Conservation (phyloP, 148 eudicot genomes). For the Salicornia ramosissima region DNA sequence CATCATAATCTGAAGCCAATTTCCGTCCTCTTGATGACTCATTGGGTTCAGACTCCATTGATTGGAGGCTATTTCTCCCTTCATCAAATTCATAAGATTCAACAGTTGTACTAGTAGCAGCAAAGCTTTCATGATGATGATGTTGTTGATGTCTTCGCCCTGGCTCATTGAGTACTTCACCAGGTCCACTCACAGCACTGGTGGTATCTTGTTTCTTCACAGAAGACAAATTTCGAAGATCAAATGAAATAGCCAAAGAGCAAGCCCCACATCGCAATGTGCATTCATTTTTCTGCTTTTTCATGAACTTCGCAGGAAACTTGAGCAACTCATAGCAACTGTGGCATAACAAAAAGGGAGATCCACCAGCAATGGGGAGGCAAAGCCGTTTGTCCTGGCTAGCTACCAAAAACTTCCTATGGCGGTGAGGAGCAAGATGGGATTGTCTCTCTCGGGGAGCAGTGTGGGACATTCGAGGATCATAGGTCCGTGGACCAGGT, state of each 20-base stretch:
- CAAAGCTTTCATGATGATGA: conserved; percentile 13
- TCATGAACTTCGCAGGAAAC: conserved; percentile 41
- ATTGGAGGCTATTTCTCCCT: conserved; percentile 31
- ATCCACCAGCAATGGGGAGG: conserved; percentile 68
- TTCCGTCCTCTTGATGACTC: conserved; percentile 24
- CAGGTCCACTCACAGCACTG: conserved; percentile 13
- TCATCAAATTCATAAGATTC: conserved; percentile 48
- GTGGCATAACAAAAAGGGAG: conserved; percentile 69
- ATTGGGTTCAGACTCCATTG: conserved; percentile 34
- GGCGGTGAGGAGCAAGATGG: conserved; percentile 26
- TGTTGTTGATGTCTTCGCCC: conserved; percentile 4
- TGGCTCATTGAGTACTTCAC: conserved; percentile 21
- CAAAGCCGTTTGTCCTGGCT: conserved; percentile 33
- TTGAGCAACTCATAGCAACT: conserved; percentile 70
- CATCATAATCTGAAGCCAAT: conserved; percentile 30
- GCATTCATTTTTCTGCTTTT: conserved; percentile 24
- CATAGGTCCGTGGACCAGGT: conserved; percentile 28
- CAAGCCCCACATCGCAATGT: conserved; percentile 76
- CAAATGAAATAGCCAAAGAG: conserved; percentile 38
- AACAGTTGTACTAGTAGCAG: conserved; percentile 27
- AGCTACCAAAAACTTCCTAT: conserved; percentile 34
- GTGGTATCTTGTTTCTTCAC: conserved; percentile 21
- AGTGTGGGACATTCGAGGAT: conserved; percentile 30
- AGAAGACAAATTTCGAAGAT: conserved; percentile 35
- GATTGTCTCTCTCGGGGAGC: conserved; percentile 30